A percentile compares a stretch with the other conserved stretches of the same genome.
Evolutionary conservation across 495 filamentous ascomycete species (phyloP).

Genomic region (Hypoxylon intermedium): DNA sequence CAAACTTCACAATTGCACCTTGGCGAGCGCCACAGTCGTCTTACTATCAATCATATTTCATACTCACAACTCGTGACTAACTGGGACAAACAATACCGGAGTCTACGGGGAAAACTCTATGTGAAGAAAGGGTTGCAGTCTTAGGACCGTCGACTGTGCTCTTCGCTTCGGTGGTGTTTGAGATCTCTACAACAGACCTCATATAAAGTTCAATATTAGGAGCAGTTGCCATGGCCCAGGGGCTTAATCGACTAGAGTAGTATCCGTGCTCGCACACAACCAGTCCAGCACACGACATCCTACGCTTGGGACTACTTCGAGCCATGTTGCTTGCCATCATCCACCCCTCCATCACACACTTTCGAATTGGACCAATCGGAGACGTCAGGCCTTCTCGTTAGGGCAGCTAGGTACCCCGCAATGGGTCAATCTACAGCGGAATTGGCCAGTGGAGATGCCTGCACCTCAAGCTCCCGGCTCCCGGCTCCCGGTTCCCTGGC

Average conservation of each 20-base stretch:
- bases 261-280: not conserved
- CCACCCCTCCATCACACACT: too few relatives aligned
- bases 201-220: not conserved
- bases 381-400: constrained; percentile 22
- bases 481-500: too few relatives aligned
- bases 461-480: not conserved
- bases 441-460: not conserved
- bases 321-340: too few relatives aligned
- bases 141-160: constrained; percentile 6
- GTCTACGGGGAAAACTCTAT: too few relatives aligned
- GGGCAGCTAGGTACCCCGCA: constrained; percentile 32
- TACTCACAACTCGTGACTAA: too few relatives aligned
- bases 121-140: not conserved
- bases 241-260: too few relatives aligned
- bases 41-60: too few relatives aligned
- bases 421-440: constrained; percentile 14
- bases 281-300: not conserved
- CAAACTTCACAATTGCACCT: too few relatives aligned
- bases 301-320: constrained; percentile 2
- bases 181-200: constrained; percentile 3
- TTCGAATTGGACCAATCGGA: constrained; percentile 15
- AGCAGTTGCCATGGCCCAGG: not conserved
- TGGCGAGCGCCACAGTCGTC: too few relatives aligned
- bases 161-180: constrained; percentile 6
- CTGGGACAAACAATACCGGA: too few relatives aligned